These are phyloP conservation scores for Annulohypoxylon moriforme DNA, from an alignment of 495 filamentous ascomycete genomes.

Conservation along the genomic window DNA sequence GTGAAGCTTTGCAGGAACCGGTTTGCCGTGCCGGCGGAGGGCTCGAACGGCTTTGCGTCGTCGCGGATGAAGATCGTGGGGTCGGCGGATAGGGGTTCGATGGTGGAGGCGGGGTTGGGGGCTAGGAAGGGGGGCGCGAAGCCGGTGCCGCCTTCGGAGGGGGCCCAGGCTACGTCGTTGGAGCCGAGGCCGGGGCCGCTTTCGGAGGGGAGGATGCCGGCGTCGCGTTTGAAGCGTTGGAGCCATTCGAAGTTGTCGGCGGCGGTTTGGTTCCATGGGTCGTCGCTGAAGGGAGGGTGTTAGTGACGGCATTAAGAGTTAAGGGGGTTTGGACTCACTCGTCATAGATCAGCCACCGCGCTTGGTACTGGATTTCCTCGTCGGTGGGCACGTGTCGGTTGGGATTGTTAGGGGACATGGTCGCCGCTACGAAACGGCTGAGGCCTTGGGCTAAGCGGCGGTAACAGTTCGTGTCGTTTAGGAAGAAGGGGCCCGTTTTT, in stretches of 20 bases:
- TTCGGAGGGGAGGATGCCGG: constrained; percentile 62
- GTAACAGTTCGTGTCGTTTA: constrained; percentile 68
- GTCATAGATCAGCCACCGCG: constrained; percentile 67
- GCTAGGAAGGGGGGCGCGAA: constrained; percentile 60
- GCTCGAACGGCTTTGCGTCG: constrained; percentile 49
- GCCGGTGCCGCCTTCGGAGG: constrained; percentile 57
- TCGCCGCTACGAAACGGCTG: constrained; percentile 57
- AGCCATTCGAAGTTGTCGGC: constrained; percentile 80
- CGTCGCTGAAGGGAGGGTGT: constrained; percentile 62
- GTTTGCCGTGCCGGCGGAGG: constrained; percentile 53
- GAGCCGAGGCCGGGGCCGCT: constrained; percentile 58
- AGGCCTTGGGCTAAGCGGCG: constrained; percentile 61
- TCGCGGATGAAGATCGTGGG: constrained; percentile 48
- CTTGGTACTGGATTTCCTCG: constrained; percentile 65
- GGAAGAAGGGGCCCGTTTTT: constrained; percentile 52
- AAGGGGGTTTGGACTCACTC: constrained; percentile 53
- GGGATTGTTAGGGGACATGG: constrained; percentile 64
- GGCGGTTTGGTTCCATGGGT: constrained; percentile 79
- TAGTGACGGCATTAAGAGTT: not conserved
- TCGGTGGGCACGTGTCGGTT: constrained; percentile 64
- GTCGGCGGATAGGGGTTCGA: constrained; percentile 33
- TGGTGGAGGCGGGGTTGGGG: constrained; percentile 47
- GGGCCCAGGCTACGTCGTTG: constrained; percentile 50
- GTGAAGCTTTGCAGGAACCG: constrained; percentile 53
- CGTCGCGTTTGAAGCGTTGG: constrained; percentile 72